Evolutionary conservation across 129 eudicot genomes (phyloP).

Genomic region (Cynara cardunculus): DNA sequence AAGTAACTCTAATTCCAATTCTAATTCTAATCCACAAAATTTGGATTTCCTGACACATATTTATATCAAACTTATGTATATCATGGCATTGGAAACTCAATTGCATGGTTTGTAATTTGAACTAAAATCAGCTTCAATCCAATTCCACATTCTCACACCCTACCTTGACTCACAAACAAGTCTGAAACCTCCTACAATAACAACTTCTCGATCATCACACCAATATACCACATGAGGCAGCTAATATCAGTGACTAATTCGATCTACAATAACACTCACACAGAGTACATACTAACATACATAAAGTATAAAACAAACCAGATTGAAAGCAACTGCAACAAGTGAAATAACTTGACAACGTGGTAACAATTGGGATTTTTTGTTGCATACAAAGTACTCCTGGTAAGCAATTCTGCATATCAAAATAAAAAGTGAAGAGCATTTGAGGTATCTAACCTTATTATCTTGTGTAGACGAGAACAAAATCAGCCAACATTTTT

Average conservation of each 20-base stretch:
- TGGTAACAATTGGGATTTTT: neutral
- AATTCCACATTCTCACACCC: neutral
- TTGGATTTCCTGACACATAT: neutral
- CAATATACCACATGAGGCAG: neutral
- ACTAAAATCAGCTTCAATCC: neutral
- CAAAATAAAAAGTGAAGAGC: neutral
- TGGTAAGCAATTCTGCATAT: slow-evolving; percentile 1
- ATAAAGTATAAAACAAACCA: neutral
- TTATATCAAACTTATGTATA: neutral
- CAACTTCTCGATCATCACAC: neutral
- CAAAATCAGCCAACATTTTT: neutral
- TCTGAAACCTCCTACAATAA: neutral
- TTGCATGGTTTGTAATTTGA: slow-evolving; percentile 3
- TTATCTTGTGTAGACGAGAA: slow-evolving; percentile 11
- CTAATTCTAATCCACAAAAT: neutral
- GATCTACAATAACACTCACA: neutral
- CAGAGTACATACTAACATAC: neutral
- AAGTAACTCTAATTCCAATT: neutral
- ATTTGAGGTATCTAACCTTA: slow-evolving; percentile 19
- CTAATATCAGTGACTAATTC: neutral
- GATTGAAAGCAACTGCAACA: slow-evolving; percentile 4
- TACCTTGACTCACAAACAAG: slow-evolving; percentile 10
- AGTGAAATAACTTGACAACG: slow-evolving; percentile 9
- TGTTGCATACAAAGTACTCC: neutral
- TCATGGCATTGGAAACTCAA: neutral